Evolutionary conservation across 495 filamentous ascomycete genomes (phyloP).

Genomic region (Cairneyella variabilis): DNA sequence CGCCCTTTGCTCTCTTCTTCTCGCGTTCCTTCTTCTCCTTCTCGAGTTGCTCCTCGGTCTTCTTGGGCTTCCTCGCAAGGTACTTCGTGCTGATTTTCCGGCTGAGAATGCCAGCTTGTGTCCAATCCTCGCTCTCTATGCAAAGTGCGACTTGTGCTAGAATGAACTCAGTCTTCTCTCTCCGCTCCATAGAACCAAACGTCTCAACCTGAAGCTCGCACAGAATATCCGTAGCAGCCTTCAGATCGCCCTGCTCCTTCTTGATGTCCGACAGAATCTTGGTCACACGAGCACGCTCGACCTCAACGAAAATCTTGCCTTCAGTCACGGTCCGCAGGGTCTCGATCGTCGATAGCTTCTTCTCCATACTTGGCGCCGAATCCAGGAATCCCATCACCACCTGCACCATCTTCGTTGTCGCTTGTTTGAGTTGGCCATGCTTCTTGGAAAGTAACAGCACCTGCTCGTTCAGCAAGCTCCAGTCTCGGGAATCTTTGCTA

Average conservation of each 20-base stretch:
- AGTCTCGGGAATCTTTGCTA: slow-evolving; percentile 88
- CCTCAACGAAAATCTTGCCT: slow-evolving; percentile 99
- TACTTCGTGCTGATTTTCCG: slow-evolving; percentile 96
- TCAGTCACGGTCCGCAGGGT: slow-evolving; percentile 95
- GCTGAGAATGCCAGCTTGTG: slow-evolving; percentile 87
- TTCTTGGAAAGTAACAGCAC: slow-evolving; percentile 95
- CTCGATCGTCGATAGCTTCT: slow-evolving; percentile 89
- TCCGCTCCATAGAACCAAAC: slow-evolving; percentile 93
- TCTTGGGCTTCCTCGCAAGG: slow-evolving; percentile 83
- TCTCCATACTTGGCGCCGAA: slow-evolving; percentile 69
- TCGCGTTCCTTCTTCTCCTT: slow-evolving; percentile 83
- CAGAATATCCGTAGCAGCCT: slow-evolving; percentile 83
- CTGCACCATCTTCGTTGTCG: slow-evolving; percentile 98
- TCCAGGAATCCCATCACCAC: slow-evolving; percentile 90
- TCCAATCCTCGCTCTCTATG: slow-evolving; percentile 95
- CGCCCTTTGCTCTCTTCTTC: slow-evolving; percentile 71
- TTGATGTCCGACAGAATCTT: slow-evolving; percentile 95
- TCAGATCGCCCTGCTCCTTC: slow-evolving; percentile 87
- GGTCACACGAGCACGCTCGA: slow-evolving; percentile 93
- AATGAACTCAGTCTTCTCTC: slow-evolving; percentile 98
- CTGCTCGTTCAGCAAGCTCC: slow-evolving; percentile 92
- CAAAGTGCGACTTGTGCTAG: slow-evolving; percentile 91
- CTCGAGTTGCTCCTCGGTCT: slow-evolving; percentile 79
- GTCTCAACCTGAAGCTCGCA: slow-evolving; percentile 99
- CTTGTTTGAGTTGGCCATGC: slow-evolving; percentile 98